These are phyloP conservation scores for Cercospora janseana DNA, from an alignment of 2,329 filamentous ascomycete genomes.

Conservation along the genomic window DNA sequence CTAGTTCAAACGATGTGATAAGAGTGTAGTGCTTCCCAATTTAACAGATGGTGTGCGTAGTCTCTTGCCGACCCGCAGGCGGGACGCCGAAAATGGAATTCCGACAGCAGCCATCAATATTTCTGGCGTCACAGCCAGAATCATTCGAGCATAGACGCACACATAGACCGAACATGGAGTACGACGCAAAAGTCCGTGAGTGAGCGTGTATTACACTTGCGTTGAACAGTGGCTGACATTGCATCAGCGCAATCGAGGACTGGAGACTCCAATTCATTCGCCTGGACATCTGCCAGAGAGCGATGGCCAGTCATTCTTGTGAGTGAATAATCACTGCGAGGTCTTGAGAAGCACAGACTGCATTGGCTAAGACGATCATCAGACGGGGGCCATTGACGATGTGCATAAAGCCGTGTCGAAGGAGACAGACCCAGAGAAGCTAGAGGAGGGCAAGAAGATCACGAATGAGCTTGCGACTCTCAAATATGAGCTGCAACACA, in stretches of 20 bases:
- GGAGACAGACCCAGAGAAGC: conserved; percentile 61
- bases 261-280: conserved; percentile 81
- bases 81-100: background rate
- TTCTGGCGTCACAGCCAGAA: background rate
- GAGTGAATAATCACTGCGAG: conserved; percentile 32
- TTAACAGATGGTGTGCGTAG: background rate
- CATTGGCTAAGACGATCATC: conserved; percentile 1
- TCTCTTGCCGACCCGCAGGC: background rate
- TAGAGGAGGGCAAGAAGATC: conserved; percentile 81
- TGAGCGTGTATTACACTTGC: conserved; percentile 7
- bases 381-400: conserved; percentile 93
- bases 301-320: conserved; percentile 94
- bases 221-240: conserved; percentile 16
- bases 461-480: conserved; percentile 73
- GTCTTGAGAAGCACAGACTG: background rate
- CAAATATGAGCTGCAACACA: conserved; percentile 94
- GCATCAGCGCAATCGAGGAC: conserved; percentile 70
- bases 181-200: conserved; percentile 71
- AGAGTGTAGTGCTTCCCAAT: background rate
- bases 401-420: conserved; percentile 71
- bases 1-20: no score
- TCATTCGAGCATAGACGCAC: conserved; percentile 14
- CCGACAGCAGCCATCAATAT: background rate
- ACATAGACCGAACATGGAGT: conserved; percentile 58
- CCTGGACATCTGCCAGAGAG: conserved; percentile 76